Base-by-base conservation (phyloP, 2,329 filamentous ascomycete species). In the Ophiosphaerella narmari region DNA sequence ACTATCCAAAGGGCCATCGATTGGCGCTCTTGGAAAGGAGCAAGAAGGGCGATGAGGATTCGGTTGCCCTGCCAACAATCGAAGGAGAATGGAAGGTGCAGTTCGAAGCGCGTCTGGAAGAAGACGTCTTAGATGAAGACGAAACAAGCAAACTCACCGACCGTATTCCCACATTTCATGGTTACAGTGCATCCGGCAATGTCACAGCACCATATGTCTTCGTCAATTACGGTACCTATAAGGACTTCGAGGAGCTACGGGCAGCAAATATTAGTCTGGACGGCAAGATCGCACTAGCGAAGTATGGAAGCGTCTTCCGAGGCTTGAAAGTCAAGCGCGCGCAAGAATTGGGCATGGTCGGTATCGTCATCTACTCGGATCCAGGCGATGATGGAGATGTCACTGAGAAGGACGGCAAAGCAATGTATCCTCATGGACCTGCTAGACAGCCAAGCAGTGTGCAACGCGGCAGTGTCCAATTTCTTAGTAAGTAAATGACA, bases 321-420 rank as follows among this genome's bases (percentile, higher is more conserved):
- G 93, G 92, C 0, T 80, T 97, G 55, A 97, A 97, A 74, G 85
- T 97, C 48, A 96, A 96, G 79, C 85, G 91, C 43, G 93, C 93
- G 1, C 89, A 96, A 72, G 91, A 97, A 62, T 79, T 96, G 14
- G 93, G 92, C 32, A 93, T 94, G 84, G 78, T 94, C 38, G 93
- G 91, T n/a, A 81, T 84, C 11, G 77, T 97, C 41, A 83, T 97
- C 40, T 97, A 93, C 75, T 87, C 82, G 38, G 93, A 97, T 70
- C 93, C 93, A 1, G 91, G 92, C 37, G 90, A 96, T 65, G 93
- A 97, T 74, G 90, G 89, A 14, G 80, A 87, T 7, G 80, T 89
- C 12, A 96, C 90, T 0, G 90, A 92, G 55, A 84, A 85, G 67
- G 91, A 96, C 62, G 93, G 92, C 1, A 83, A 88, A 65, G 81